These are phyloP conservation scores for Pseudopithomyces chartarum DNA, from an alignment of 2,329 filamentous ascomycete genomes.

Conservation along the genomic window DNA sequence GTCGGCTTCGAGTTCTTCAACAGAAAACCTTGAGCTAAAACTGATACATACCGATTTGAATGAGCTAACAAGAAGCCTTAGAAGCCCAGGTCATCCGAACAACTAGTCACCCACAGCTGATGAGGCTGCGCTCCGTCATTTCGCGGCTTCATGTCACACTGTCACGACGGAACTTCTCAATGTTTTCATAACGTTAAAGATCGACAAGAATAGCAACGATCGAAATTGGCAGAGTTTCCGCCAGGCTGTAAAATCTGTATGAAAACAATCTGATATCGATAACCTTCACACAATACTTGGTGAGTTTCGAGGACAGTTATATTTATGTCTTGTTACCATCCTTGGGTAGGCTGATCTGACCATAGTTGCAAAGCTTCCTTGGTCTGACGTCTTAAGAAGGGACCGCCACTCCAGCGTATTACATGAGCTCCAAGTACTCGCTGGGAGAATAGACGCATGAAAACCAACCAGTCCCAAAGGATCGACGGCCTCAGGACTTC, in stretches of 20 bases:
- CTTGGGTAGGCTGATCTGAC: not conserved
- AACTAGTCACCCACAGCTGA: not conserved
- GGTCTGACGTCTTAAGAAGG: not conserved
- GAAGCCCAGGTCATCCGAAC: not conserved
- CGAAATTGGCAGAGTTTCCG: constrained; percentile 4
- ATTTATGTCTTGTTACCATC: not conserved
- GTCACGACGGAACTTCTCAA: not conserved
- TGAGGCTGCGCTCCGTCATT: not conserved
- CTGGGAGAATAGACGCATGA: not conserved
- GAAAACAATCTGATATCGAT: not conserved
- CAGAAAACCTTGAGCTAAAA: not conserved
- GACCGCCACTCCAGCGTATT: not conserved
- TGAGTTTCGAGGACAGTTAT: not conserved
- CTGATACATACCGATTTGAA: not conserved
- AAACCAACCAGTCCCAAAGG: not conserved
- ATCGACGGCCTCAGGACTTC: not conserved
- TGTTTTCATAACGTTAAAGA: not conserved
- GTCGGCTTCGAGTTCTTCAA: not conserved
- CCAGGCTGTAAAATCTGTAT: not conserved
- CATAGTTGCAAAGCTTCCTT: not conserved
- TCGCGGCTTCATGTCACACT: not conserved
- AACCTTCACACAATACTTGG: not conserved
- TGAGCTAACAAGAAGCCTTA: not conserved
- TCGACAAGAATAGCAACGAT: not conserved
- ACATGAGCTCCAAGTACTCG: not conserved